These are phyloP conservation scores for Orbilia oligospora DNA, from an alignment of 2,329 filamentous ascomycete genomes.

Conservation along the genomic window DNA sequence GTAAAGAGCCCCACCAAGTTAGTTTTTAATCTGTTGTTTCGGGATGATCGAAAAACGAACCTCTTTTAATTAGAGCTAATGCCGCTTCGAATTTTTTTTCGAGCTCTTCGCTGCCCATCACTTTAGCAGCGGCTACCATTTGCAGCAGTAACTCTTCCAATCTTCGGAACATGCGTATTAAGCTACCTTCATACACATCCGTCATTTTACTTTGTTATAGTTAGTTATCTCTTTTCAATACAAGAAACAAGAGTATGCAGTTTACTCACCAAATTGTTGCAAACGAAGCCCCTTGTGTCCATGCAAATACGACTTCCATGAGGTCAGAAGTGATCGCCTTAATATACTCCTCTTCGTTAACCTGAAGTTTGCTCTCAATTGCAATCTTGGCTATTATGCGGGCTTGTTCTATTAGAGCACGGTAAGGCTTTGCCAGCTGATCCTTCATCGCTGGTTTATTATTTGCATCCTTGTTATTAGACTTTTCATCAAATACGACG, in stretches of 20 bases:
- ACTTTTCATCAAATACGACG: slow-evolving; percentile 98
- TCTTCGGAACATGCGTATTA: slow-evolving; percentile 95
- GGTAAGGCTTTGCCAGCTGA: slow-evolving; percentile 86
- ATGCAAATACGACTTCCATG: slow-evolving; percentile 95
- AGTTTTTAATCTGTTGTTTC: slow-evolving; percentile 8
- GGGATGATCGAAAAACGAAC: slow-evolving; percentile 44
- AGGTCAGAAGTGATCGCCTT: slow-evolving; percentile 91
- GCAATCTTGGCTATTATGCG: slow-evolving; percentile 92
- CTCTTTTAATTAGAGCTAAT: slow-evolving; percentile 83
- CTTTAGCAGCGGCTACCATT: slow-evolving; percentile 94
- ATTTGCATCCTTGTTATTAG: slow-evolving; percentile 72
- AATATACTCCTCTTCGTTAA: slow-evolving; percentile 89
- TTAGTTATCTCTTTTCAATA: slow-evolving; percentile 21
- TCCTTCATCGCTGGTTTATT: slow-evolving; percentile 80
- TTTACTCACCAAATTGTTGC: slow-evolving; percentile 89
- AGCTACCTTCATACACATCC: slow-evolving; percentile 94
- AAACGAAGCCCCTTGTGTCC: slow-evolving; percentile 92
- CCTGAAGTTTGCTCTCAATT: slow-evolving; percentile 91
- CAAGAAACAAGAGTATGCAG: background rate
- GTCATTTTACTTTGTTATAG: slow-evolving; percentile 87
- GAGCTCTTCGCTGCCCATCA: slow-evolving; percentile 97
- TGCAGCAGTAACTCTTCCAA: slow-evolving; percentile 94
- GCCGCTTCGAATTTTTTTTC: slow-evolving; percentile 92
- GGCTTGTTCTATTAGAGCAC: slow-evolving; percentile 89
- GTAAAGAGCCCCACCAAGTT: background rate